Evolutionary conservation across 176 grass and related monocot genomes (phyloP).

Genomic region (Poa annua): DNA sequence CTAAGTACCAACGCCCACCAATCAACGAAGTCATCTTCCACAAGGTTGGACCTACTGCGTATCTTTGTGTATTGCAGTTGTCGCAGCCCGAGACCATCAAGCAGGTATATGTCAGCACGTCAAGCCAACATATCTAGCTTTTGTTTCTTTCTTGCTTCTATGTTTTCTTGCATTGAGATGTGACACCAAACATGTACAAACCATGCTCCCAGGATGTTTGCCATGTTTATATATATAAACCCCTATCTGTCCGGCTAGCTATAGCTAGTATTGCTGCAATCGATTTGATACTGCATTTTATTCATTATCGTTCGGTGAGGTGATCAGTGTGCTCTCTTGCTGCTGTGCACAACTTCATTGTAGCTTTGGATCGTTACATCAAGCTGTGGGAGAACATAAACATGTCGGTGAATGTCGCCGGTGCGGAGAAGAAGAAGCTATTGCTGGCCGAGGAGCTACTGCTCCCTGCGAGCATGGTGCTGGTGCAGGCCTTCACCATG

Average conservation of each 20-base stretch:
- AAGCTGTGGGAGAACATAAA: background rate
- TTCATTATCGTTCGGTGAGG: background rate
- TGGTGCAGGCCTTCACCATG: slow-evolving; percentile 45
- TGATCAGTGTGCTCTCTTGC: background rate
- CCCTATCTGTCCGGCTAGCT: background rate
- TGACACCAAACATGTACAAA: background rate
- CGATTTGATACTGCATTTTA: background rate
- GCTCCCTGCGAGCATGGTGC: slow-evolving; percentile 55
- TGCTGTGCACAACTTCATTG: background rate
- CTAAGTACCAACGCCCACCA: too few relatives aligned
- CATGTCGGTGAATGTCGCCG: background rate
- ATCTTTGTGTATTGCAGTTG: background rate
- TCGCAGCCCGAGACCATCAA: background rate
- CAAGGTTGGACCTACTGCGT: background rate
- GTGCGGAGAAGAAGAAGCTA: background rate
- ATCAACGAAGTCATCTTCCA: too few relatives aligned
- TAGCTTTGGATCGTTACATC: background rate
- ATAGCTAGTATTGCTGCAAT: background rate
- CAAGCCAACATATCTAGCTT: slow-evolving; percentile 13
- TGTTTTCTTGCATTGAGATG: background rate
- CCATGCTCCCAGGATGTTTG: background rate
- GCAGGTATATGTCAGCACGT: background rate
- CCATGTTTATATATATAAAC: background rate
- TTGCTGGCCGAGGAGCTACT: slow-evolving; percentile 16
- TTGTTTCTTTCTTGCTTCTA: slow-evolving; percentile 19